Conservation (phyloP, 805 yeast genomes). For the Jamesozyma gamospora region DNA sequence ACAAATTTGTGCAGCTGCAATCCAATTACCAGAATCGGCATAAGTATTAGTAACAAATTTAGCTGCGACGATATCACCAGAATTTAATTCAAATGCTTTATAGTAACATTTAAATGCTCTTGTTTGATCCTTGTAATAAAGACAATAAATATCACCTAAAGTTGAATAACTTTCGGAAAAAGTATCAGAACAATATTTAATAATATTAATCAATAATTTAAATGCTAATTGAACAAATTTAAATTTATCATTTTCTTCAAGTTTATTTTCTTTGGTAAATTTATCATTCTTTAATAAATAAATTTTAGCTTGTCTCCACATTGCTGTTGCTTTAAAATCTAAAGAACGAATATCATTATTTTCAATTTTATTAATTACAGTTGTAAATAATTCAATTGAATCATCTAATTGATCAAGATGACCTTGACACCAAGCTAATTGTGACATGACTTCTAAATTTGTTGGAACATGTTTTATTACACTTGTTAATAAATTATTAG, state of each 20-base stretch:
- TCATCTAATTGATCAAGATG: slow-evolving; percentile 40
- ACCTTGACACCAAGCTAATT: slow-evolving; percentile 71
- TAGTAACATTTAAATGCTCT: slow-evolving; percentile 81
- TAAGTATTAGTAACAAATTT: slow-evolving; percentile 60
- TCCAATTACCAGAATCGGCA: slow-evolving; percentile 68
- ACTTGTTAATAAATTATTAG: slow-evolving; percentile 41
- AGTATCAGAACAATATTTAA: slow-evolving; percentile 51
- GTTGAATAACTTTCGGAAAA: slow-evolving; percentile 76
- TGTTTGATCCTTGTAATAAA: slow-evolving; percentile 44
- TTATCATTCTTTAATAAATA: slow-evolving; percentile 32
- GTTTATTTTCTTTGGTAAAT: slow-evolving; percentile 1
- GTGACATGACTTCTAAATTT: slow-evolving; percentile 51
- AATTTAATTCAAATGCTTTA: slow-evolving; percentile 81
- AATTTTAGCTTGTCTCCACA: slow-evolving; percentile 71
- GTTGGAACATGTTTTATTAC: slow-evolving; percentile 43
- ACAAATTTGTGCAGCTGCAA: slow-evolving; percentile 65
- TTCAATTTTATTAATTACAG: slow-evolving; percentile 26
- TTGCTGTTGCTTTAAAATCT: slow-evolving; percentile 47
- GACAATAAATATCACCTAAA: slow-evolving; percentile 63
- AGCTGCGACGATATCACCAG: slow-evolving; percentile 67
- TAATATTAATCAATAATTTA: slow-evolving; percentile 46
- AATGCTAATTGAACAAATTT: slow-evolving; percentile 40
- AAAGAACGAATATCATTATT: slow-evolving; percentile 45
- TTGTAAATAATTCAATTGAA: slow-evolving; percentile 30
- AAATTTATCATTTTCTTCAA: slow-evolving; percentile 7